Percentiles rank a stretch among this genome's conserved stretches.
phyloP scores from a whole-genome alignment of 2,329 filamentous ascomycete genomes.

The Emergomyces orientalis region DNA sequence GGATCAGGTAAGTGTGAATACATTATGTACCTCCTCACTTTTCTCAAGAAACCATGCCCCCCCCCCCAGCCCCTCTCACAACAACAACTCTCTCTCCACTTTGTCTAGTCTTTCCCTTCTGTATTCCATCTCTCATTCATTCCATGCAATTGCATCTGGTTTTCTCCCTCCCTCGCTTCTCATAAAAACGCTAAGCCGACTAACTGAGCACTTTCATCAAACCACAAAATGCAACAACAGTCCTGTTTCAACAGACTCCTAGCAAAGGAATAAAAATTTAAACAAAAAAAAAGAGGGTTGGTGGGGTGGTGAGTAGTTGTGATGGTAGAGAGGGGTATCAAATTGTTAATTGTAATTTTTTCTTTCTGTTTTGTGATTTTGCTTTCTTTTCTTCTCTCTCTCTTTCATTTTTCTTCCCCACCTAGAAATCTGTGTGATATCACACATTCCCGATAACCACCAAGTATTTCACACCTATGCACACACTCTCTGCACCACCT shows the following conservation, averaged over 20 bases:
- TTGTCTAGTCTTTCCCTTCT: no score
- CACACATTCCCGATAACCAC: constrained; percentile 16
- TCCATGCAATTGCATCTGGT: not conserved
- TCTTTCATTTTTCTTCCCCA: no score
- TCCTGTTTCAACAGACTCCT: constrained; percentile 31
- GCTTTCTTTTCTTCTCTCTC: no score
- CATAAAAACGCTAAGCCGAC: not conserved
- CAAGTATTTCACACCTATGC: constrained; percentile 33
- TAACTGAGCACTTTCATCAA: not conserved
- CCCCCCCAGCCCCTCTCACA: no score
- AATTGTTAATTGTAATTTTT: constrained; percentile 24
- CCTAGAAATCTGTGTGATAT: no score
- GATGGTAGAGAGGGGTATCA: constrained; percentile 31
- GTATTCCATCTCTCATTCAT: not conserved
- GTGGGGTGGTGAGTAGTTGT: no score
- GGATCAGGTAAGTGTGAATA: no score
- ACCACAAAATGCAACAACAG: not conserved
- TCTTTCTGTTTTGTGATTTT: constrained; percentile 16
- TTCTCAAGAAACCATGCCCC: no score
- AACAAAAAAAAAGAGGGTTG: no score
- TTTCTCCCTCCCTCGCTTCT: not conserved
- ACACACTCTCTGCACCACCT: constrained; percentile 21
- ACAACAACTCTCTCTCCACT: no score
- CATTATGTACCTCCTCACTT: no score
- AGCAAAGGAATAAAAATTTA: constrained; percentile 20